A percentile compares a stretch with the other conserved stretches of the same genome.
Conservation (phyloP, 768 basidiomycete species). For the Dioszegia crocea region DNA sequence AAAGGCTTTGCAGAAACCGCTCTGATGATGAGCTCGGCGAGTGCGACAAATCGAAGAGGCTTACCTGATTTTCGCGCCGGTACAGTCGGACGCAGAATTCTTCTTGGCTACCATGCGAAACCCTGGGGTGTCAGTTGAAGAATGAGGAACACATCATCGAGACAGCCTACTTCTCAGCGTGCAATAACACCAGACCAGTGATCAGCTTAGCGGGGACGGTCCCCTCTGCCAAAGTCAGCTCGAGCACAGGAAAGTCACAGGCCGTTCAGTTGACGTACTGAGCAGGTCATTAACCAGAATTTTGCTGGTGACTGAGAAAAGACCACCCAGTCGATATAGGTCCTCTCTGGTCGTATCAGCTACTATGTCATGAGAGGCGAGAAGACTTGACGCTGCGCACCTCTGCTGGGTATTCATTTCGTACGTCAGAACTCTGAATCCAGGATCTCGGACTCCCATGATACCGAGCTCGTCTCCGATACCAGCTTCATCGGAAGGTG, state of each 20-base stretch:
- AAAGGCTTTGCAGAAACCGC: slow-evolving; percentile 92
- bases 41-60: slow-evolving; percentile 7
- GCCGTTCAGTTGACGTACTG: slow-evolving; percentile 50
- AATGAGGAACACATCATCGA: not conserved
- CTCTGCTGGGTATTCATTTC: slow-evolving; percentile 76
- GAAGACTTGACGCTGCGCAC: slow-evolving; percentile 52
- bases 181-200: slow-evolving; percentile 82
- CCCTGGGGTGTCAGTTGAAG: slow-evolving; percentile 54
- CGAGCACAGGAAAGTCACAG: not conserved
- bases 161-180: slow-evolving; percentile 74
- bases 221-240: slow-evolving; percentile 53
- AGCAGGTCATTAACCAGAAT: slow-evolving; percentile 95
- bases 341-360: slow-evolving; percentile 58
- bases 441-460: slow-evolving; percentile 84
- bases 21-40: slow-evolving; percentile 34
- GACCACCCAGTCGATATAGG: slow-evolving; percentile 79
- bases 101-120: slow-evolving; percentile 76
- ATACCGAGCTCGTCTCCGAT: slow-evolving; percentile 89
- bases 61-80: slow-evolving; percentile 72
- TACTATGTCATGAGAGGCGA: not conserved
- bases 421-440: slow-evolving; percentile 73
- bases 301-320: slow-evolving; percentile 86
- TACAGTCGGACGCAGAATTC: slow-evolving; percentile 90
- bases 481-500: slow-evolving; percentile 79
- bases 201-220: slow-evolving; percentile 74